Conservation (phyloP, 2,329 filamentous ascomycete genomes). For the Emericellopsis cladophorae region DNA sequence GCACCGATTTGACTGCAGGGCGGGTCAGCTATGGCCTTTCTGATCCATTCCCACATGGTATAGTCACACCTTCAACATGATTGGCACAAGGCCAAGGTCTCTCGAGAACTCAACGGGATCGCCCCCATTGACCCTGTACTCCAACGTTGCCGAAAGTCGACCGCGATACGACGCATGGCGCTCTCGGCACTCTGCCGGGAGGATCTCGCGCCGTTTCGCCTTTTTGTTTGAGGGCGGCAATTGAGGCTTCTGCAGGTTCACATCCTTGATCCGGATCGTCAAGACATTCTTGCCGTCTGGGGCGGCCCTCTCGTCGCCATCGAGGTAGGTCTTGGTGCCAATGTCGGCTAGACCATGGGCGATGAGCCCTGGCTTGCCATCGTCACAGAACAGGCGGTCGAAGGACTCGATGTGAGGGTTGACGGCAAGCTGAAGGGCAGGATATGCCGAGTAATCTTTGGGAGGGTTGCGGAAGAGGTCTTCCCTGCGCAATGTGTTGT, state of each 20-base stretch:
- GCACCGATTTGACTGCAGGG: constrained; percentile 65
- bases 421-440: constrained; percentile 72
- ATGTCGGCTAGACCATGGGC: constrained; percentile 76
- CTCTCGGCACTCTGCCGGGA: constrained; percentile 88
- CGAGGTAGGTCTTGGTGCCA: constrained; percentile 75
- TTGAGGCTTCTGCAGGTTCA: constrained; percentile 71
- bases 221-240: constrained; percentile 76
- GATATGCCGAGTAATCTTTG: constrained; percentile 77
- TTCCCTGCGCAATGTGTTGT: constrained; percentile 75
- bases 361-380: constrained; percentile 47
- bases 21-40: constrained; percentile 6
- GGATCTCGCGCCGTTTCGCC: constrained; percentile 70
- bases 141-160: constrained; percentile 68
- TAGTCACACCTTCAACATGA: constrained; percentile 72
- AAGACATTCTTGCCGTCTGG: constrained; percentile 58
- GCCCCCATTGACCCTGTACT: constrained; percentile 78
- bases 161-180: constrained; percentile 86
- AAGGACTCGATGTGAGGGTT: constrained; percentile 91
- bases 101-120: constrained; percentile 72
- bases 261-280: constrained; percentile 64
- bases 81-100: constrained; percentile 78
- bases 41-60: not conserved
- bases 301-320: constrained; percentile 57
- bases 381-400: constrained; percentile 71
- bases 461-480: constrained; percentile 83